phyloP scores from a whole-genome alignment of 176 grass and related monocot species.

The Miscanthus lutarioriparius region DNA sequence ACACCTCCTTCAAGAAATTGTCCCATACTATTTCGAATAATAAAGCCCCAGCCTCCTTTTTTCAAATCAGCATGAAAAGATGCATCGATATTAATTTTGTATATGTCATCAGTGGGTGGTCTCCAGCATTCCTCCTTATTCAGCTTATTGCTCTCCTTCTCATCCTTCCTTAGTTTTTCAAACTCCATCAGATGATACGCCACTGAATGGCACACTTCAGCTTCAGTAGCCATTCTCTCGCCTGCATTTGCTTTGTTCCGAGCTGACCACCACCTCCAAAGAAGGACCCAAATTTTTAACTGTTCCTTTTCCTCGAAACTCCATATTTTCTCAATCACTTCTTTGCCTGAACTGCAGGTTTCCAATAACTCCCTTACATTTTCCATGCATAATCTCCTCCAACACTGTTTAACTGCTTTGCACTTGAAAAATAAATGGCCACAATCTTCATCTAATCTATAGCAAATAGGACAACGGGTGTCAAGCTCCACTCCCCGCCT shows the following conservation, averaged over 20 bases:
- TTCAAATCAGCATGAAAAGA: background rate
- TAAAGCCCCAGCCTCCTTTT: background rate
- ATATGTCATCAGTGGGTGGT: background rate
- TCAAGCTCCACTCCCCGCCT: no score
- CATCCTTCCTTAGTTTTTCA: background rate
- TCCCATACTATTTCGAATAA: background rate
- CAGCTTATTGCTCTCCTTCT: background rate
- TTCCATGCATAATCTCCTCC: background rate
- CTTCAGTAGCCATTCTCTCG: background rate
- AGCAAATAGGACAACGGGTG: no score
- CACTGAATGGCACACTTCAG: background rate
- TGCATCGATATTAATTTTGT: background rate
- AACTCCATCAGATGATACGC: no score
- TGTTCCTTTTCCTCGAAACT: background rate
- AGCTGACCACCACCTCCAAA: background rate
- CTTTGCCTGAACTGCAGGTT: background rate
- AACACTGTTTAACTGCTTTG: no score
- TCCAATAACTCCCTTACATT: background rate
- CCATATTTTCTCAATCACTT: background rate
- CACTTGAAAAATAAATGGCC: no score
- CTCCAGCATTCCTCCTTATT: background rate
- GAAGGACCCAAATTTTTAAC: background rate
- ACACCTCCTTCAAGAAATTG: background rate
- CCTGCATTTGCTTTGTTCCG: background rate
- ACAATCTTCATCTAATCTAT: no score